Percentiles rank a stretch among this genome's conserved stretches.
Conservation (phyloP, 2,329 filamentous ascomycete species). For the Colletotrichum chlorophyti region DNA sequence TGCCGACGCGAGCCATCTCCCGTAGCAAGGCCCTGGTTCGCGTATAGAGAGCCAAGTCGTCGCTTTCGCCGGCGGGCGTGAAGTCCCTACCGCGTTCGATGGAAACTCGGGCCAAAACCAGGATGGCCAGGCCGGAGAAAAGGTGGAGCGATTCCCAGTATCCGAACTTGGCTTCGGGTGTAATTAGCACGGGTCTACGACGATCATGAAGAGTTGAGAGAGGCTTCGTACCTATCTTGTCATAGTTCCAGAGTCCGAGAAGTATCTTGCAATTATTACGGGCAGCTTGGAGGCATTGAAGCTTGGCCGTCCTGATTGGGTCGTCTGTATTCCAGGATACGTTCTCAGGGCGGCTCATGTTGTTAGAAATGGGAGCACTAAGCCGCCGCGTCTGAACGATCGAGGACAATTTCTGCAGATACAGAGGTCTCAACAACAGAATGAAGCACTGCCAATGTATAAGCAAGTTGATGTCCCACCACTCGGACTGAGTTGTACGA, state of each 20-base stretch:
- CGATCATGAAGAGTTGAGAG: neutral
- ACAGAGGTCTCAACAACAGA: slow-evolving; percentile 22
- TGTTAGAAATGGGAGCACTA: neutral
- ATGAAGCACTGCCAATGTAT: slow-evolving; percentile 19
- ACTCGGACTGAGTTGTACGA: neutral
- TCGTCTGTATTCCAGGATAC: neutral
- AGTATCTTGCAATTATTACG: slow-evolving; percentile 26
- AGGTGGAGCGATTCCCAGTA: slow-evolving; percentile 36
- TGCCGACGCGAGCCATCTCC: slow-evolving; percentile 26
- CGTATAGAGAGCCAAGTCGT: slow-evolving; percentile 15
- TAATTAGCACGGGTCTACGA: neutral
- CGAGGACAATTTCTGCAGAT: slow-evolving; percentile 17
- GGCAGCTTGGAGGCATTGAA: slow-evolving; percentile 22
- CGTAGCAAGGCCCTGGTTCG: slow-evolving; percentile 16
- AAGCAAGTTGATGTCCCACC: neutral
- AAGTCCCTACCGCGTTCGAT: neutral
- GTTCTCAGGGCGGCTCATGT: neutral
- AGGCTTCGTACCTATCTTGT: slow-evolving; percentile 23
- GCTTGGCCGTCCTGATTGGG: neutral
- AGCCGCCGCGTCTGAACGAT: neutral
- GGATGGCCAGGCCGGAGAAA: slow-evolving; percentile 33
- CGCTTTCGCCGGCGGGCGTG: neutral
- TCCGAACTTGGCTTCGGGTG: slow-evolving; percentile 34
- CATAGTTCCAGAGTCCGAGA: slow-evolving; percentile 6
- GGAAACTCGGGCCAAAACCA: slow-evolving; percentile 23